These are phyloP conservation scores for Septoria linicola DNA, from an alignment of 2,329 filamentous ascomycete genomes.

Conservation along the genomic window DNA sequence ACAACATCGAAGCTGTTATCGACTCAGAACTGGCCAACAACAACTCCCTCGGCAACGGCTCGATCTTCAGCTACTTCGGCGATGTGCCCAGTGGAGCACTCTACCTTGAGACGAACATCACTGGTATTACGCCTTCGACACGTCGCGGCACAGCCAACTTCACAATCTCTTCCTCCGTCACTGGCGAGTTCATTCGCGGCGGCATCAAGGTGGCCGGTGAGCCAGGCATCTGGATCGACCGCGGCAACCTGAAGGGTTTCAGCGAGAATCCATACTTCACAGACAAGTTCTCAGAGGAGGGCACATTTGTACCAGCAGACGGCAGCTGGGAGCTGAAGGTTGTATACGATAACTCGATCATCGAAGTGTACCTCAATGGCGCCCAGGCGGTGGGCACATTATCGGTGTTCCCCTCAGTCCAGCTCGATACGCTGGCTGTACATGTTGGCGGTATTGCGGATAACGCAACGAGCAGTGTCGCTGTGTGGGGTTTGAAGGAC, in stretches of 20 bases:
- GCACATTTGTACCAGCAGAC: conserved; percentile 28
- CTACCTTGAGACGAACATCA: conserved; percentile 57
- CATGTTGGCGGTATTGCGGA: conserved; percentile 38
- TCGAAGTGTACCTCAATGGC: conserved; percentile 57
- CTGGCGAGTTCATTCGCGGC: conserved; percentile 51
- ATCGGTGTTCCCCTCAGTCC: conserved; percentile 51
- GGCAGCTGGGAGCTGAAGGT: conserved; percentile 47
- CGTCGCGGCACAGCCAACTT: conserved; percentile 50
- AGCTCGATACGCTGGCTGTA: conserved; percentile 43
- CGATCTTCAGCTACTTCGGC: conserved; percentile 53
- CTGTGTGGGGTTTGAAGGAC: conserved; percentile 42
- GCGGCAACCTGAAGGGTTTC: conserved; percentile 51
- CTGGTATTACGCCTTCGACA: conserved; percentile 38
- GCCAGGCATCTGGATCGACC: conserved; percentile 49
- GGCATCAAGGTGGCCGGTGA: conserved; percentile 50
- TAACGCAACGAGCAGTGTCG: conserved; percentile 42
- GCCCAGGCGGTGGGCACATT: conserved; percentile 53
- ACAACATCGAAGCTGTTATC: conserved; percentile 51
- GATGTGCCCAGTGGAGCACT: conserved; percentile 52
- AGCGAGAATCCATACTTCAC: conserved; percentile 55
- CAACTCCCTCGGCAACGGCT: conserved; percentile 49
- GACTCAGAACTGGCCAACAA: conserved; percentile 48
- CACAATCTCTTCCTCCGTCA: conserved; percentile 52
- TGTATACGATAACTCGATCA: conserved; percentile 55
- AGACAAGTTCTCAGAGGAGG: conserved; percentile 50